Base-by-base conservation (phyloP, 1,139 yeast species). In the Cylindricascospora bacillispora region DNA sequence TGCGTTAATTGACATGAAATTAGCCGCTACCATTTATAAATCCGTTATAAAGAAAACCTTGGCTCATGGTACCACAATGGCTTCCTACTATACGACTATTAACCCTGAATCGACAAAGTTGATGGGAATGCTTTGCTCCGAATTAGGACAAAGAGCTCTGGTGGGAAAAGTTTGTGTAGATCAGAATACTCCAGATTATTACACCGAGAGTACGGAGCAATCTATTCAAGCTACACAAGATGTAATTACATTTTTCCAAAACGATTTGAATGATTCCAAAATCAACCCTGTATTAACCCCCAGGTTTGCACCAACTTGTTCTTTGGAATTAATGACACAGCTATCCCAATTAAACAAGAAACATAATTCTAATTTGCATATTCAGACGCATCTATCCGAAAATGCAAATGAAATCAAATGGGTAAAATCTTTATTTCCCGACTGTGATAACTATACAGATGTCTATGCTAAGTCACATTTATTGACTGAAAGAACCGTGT, bases 111-210 rank as follows among this genome's bases (percentile, higher is more conserved):
- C 94, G 2, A 70, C 95, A 3, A 75, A 76, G 31, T 41, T 77
- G 21, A 69, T 89, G 45, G 94, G 93, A 1, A 79, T 78, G 37
- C 53, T 81, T 20, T 72, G 92, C 20, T 56, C 76, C 12, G 39
- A 59, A 26, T 46, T 58, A 22, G 94, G 94, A 13, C 97, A 86
- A 56, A 63, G 95, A 37, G 95, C 95, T 1, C 69, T 81, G 39
- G 75, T 89, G 18, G 98, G 98, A 3, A 76, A 92, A 41, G 94
- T 83, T n/a, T 89, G 97, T 52, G 86, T 89, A 97, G 68, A 73
- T 41, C 59, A 68, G 15, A 65, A 74, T 41, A 73, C 80, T 20
- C 92, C 92, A 1, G 75, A 67, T 17, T 79, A 72, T 50, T 71
- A 73, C 47, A 49, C 62, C 30, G 94, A 85, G 47, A 60, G 69